Base-by-base conservation (phyloP, 2,329 filamentous ascomycete genomes). In the Aureobasidium sp. region DNA sequence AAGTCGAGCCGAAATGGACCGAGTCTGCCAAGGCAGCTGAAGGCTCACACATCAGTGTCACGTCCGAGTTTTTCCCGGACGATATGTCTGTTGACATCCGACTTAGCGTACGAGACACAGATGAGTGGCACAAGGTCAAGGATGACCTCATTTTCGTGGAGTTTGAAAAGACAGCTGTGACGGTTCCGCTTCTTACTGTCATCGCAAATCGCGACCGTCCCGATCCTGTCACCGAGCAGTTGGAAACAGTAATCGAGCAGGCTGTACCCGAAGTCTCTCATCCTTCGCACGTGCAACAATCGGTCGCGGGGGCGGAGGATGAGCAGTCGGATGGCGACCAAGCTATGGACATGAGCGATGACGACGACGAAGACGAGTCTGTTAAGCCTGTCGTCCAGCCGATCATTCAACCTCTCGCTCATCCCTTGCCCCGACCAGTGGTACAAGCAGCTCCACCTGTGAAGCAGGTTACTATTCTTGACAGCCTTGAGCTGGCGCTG, bases 91-190 rank as follows among this genome's bases (percentile, higher is more conserved):
- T 79, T 20, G 76, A 80, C 63, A 75, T 76, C 17, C 72, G 76
- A 61, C 67, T 78, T 39, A 77, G 79, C 64, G 76, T 83, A 17
- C 72, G 78, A 61, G 75, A 82, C 63, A 81, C 78, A 0, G 75
- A 78, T 41, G 72, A 76, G 25, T 83, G 81, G 81, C 68, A 76
- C 2, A 71, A 73, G n/a, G 73, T 81, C 56, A 78, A 77, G 66
- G 70, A 78, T 58, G 80, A 82, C 62, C 76, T 80, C 1, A 77
- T 80, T 17, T 83, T 82, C 64, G 71, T 74, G 6, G 73, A 77
- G 5, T 79, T 82, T 56, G 70, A 68, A 2, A 69, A 77, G n/a
- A 75, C 75, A 63, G 73, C 73, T 62, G 69, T 73, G 6, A 65
- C 78, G 14, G 68, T 82, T 39, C 70, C 77, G 3, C 64, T 80